Base-by-base conservation (phyloP, 768 basidiomycete genomes). In the Termitomyces sp. region DNA sequence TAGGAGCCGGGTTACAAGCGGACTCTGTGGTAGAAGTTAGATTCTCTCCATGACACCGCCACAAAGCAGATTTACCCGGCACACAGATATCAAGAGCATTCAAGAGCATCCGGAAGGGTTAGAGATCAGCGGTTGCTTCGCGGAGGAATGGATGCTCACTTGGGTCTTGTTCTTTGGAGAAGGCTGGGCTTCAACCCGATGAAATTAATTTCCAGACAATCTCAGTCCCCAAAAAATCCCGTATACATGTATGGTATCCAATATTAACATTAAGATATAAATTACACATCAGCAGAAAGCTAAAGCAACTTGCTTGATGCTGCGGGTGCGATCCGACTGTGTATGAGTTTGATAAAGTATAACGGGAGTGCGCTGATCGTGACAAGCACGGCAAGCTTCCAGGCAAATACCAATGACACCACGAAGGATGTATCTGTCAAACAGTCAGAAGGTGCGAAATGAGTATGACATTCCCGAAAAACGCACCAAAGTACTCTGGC, bases 301-400 rank as follows among this genome's bases (percentile, higher is more conserved):
- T 88, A 90, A 69, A 90, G 73, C 70, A 98, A 76, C 76, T 99
- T 99, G 75, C 92, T 94, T 65, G 94, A 96, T 52, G 90, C 90
- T 48, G 96, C 94, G 49, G 97, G 97, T 15, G 94, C 90, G 59
- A 98, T 79, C 72, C 90, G 83, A 76, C 88, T 87, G 67, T 89
- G 87, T 67, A 96, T 87, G 62, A 90, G 71, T 75, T 97, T 98
- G 79, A 96, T 86, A 66, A 96, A 82, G 71, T 91, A 97, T 46
- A 99, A 76, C 7, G 97, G 97, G 63, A 96, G 79, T 7, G 95
- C 91, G 66, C 94, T 96, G 75, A 99, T 84, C 7, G 91, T 94
- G 3, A 99, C 95, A 69, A 98, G 97, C 51, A 96, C 86, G 0
- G 91, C 91, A 13, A 97, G 92, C 75, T 98, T 98, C 93, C 92